phyloP scores from a whole-genome alignment of 73 alveolate genomes.

The Paramecium caudatum region DNA sequence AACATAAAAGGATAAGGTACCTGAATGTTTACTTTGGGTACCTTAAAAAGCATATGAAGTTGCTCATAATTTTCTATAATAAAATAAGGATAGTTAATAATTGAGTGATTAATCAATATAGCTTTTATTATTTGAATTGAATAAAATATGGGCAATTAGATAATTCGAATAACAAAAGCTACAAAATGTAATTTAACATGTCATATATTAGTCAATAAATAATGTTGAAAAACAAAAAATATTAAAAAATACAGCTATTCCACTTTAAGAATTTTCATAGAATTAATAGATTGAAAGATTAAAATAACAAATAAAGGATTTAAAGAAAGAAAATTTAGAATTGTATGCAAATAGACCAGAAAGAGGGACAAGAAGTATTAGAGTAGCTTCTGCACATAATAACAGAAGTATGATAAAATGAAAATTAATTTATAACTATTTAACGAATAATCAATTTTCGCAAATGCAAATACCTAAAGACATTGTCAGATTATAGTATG shows the following conservation, averaged over 20 bases:
- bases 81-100: no score
- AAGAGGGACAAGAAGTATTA: conserved; percentile 39
- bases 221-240: neutral
- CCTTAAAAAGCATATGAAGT: no score
- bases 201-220: conserved; percentile 27
- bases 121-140: no score
- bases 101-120: no score
- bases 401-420: no score
- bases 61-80: no score
- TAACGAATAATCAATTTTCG: conserved; percentile 29
- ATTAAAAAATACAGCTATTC: neutral
- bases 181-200: conserved; percentile 20
- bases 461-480: conserved; percentile 4
- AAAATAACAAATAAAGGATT: conserved; percentile 13
- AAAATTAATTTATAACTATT: conserved; percentile 8
- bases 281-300: conserved; percentile 17
- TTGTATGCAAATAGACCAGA: conserved; percentile 43
- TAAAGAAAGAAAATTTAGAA: conserved; percentile 4
- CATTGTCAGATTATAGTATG: neutral
- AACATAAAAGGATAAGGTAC: no score
- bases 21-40: no score
- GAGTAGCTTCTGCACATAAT: conserved; percentile 36
- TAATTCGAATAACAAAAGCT: conserved; percentile 7
- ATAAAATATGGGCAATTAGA: conserved; percentile 32
- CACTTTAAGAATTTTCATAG: neutral